Base-by-base conservation (phyloP, 1,284 basidiomycete species). In the Bjerkandera adusta region DNA sequence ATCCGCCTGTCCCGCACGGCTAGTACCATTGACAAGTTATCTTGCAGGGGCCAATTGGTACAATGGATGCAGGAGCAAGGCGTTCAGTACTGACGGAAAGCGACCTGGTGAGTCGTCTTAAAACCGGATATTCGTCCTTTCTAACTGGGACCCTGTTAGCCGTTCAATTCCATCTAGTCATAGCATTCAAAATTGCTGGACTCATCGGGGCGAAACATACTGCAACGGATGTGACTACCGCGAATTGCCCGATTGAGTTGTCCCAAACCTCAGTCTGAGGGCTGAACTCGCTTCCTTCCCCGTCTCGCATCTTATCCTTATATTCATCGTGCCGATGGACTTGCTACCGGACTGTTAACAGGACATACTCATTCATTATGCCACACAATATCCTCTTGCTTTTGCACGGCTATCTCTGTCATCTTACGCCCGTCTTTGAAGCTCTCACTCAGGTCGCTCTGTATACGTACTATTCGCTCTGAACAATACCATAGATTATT, bases 221-320 rank as follows among this genome's bases (percentile, higher is more conserved):
- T 0, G 76, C 81, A 0, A 77, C 82, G 0, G 68, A 79, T 50
- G 72, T 92, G 36, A 68, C 73, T 5, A 73, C 81, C 54, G 85
- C 84, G 0, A 63, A 72, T 12, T 95, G 92, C 60, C 92, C 92
- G 1, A 77, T 93, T 54, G 79, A 90, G 62, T 73, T 94, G 1
- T 58, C 85, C 5, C 52, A 69, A 5, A 80, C 70, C 56, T 69
- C 73, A 36, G 70, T 61, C 35, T 84, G 51, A 71, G 58, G 12
- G 10, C 25, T 25, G n/a, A n/a, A 5, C 39, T 29, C 27, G 22
- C 25, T 21, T 40, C 20, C 25, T 34, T 36, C 29, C 33, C 21
- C n/a, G 15, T 39, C 21, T 44, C 27, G 12, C 29, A 36, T 42
- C 41, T 49, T 35, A n/a, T 39, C 39, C 25, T 13, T 42, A 22